These are phyloP conservation scores for Plasmodium inui DNA, from an alignment of 169 alveolate genomes.

Conservation along the genomic window DNA sequence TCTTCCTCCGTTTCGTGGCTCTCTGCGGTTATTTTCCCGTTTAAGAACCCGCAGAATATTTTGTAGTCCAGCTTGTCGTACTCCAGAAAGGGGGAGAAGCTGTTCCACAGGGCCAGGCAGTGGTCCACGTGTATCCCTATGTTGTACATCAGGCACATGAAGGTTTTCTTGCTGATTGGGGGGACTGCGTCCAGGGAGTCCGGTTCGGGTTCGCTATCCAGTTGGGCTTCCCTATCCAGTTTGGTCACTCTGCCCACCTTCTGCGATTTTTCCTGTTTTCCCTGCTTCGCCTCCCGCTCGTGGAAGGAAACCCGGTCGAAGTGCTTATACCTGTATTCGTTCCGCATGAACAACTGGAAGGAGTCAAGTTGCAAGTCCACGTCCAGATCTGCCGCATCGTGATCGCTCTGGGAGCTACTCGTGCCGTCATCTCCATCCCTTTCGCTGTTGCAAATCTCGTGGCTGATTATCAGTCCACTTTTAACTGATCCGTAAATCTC, in stretches of 20 bases:
- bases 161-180: conserved; percentile 30
- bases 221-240: background rate
- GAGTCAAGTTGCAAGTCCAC: conserved; percentile 1
- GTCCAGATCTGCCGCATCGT: background rate
- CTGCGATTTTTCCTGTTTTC: background rate
- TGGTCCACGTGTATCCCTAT: conserved; percentile 63
- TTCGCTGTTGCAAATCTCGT: conserved; percentile 19
- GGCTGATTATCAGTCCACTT: conserved; percentile 21
- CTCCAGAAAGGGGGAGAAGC: conserved; percentile 57
- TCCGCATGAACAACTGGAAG: background rate
- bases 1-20: conserved; percentile 15
- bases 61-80: conserved; percentile 45
- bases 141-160: conserved; percentile 72
- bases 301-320: conserved; percentile 2
- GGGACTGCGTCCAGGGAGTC: background rate
- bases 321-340: conserved; percentile 38
- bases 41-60: conserved; percentile 37
- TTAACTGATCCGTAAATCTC: conserved; percentile 72
- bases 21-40: conserved; percentile 30
- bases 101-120: conserved; percentile 35
- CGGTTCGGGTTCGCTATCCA: background rate
- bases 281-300: background rate
- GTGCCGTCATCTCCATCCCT: conserved; percentile 15
- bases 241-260: background rate
- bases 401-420: background rate